Percentiles rank a stretch among this genome's conserved stretches.
Evolutionary conservation across 306 rosid species (phyloP).

Genomic region (Pueraria montana): DNA sequence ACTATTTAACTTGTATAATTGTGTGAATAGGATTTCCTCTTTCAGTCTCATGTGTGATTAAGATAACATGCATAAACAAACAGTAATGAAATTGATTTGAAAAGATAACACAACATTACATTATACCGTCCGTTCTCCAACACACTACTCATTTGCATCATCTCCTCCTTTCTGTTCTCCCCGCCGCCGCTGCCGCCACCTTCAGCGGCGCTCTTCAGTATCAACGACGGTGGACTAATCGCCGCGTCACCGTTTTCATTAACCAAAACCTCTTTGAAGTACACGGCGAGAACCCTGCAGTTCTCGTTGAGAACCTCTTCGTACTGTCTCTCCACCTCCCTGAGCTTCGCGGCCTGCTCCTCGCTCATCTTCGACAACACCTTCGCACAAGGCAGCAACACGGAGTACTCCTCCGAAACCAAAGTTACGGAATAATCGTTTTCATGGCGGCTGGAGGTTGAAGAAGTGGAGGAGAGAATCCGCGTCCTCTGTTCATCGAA

Average conservation of each 20-base stretch:
- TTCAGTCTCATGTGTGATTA: too few relatives aligned
- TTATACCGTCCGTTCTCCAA: constrained; percentile 81
- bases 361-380: constrained; percentile 75
- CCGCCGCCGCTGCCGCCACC: neutral
- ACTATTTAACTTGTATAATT: too few relatives aligned
- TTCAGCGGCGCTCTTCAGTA: constrained; percentile 40
- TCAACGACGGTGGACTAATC: constrained; percentile 56
- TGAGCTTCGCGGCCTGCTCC: constrained; percentile 69
- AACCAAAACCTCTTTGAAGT: constrained; percentile 65
- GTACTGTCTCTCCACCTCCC: constrained; percentile 72
- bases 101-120: constrained; percentile 60
- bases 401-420: constrained; percentile 45
- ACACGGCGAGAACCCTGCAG: constrained; percentile 66
- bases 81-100: neutral
- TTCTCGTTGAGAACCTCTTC: constrained; percentile 72
- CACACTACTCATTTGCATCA: constrained; percentile 45
- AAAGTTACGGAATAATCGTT: constrained; percentile 52
- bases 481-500: constrained; percentile 66
- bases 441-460: neutral
- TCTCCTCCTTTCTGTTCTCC: constrained; percentile 45
- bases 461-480: constrained; percentile 51
- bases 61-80: neutral
- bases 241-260: constrained; percentile 43
- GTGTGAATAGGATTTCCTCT: too few relatives aligned
- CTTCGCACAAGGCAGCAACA: constrained; percentile 58